Conservation (phyloP, 2,329 filamentous ascomycete genomes). For the Aspergillus hortae region DNA sequence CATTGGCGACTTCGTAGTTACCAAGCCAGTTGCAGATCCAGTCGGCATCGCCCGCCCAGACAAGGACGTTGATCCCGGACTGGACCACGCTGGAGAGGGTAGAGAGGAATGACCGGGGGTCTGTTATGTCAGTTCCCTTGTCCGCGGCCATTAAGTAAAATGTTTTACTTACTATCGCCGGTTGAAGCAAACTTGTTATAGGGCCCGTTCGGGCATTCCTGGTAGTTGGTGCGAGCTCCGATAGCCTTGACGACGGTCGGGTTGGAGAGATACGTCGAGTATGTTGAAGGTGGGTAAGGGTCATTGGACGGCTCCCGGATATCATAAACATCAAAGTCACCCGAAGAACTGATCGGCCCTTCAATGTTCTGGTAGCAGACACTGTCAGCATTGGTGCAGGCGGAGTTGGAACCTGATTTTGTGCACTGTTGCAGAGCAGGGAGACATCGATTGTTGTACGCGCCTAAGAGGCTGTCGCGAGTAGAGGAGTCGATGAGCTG, state of each 20-base stretch:
- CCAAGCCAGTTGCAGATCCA: constrained; percentile 59
- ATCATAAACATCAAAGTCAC: constrained; percentile 44
- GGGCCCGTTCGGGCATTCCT: constrained; percentile 39
- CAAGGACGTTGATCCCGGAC: constrained; percentile 47
- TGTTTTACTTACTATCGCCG: constrained; percentile 35
- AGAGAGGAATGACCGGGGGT: constrained; percentile 44
- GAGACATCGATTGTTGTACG: constrained; percentile 35
- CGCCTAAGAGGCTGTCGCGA: constrained; percentile 27
- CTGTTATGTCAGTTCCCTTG: constrained; percentile 19
- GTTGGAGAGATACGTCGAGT: constrained; percentile 40
- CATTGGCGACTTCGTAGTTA: constrained; percentile 46
- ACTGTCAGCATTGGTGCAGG: constrained; percentile 31
- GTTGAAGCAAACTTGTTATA: constrained; percentile 39
- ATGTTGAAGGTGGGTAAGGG: constrained; percentile 39
- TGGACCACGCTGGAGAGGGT: constrained; percentile 46
- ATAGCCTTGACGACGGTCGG: constrained; percentile 41
- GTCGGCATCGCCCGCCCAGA: constrained; percentile 58
- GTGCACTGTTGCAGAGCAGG: constrained; percentile 40
- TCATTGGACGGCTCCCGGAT: constrained; percentile 39
- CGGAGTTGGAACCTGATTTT: constrained; percentile 23
- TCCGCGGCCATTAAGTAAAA: not conserved
- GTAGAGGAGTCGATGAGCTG: constrained; percentile 36
- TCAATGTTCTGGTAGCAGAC: constrained; percentile 39
- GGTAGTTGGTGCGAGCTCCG: constrained; percentile 43
- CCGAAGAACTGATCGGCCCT: constrained; percentile 23